Evolutionary conservation across 2,329 filamentous ascomycete genomes (phyloP), one percentile per base, ranked within the genome.

Genomic region (Colletotrichum gigasporum): DNA sequence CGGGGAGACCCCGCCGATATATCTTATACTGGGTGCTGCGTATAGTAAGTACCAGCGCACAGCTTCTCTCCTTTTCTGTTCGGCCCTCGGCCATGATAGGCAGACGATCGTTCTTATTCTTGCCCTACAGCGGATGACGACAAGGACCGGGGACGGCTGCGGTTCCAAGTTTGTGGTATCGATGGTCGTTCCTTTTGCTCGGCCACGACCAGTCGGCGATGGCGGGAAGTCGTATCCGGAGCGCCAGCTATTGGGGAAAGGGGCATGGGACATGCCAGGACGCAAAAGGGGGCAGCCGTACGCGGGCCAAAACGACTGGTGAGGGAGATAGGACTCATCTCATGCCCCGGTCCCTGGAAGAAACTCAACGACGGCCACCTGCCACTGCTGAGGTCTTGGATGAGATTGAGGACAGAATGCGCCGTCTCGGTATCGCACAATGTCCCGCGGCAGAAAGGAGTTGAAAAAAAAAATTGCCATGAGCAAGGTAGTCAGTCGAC

Each of bases 51-150:
- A 52, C 50, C 22, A 18, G 47, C 34, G 41, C 39, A 61, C 30
- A 53, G 41, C 32, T 20, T 22, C 26, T 26, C 39, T 37, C 22
- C 54, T 32, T 32, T 42, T 48, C n/a, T 41, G n/a, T n/a, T n/a
- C n/a, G 39, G 48, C 34, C n/a, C 41, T 8, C 18, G 32, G 22
- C 20, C 14, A 39, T 30, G 61, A 61, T 53, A 32, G 44, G 51
- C 61, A 32, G 65, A 18, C 32, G 62, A 56, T 61, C 50, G 55
- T 65, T 50, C 45, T 67, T 61, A 64, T 64, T 64, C 26, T 59
- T 39, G 60, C 60, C 63, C 50, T 66, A 48, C 50, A 42, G 48
- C 32, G 37, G 30, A 34, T 10, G n/a, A 20, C 37, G 34, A 14
- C 58, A 35, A 34, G 11, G 35, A 50, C 34, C 42, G 48, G 57